Evolutionary conservation across 1,284 basidiomycete genomes (phyloP), one percentile per base, ranked within the genome.

Genomic region (Peniophora sp.): DNA sequence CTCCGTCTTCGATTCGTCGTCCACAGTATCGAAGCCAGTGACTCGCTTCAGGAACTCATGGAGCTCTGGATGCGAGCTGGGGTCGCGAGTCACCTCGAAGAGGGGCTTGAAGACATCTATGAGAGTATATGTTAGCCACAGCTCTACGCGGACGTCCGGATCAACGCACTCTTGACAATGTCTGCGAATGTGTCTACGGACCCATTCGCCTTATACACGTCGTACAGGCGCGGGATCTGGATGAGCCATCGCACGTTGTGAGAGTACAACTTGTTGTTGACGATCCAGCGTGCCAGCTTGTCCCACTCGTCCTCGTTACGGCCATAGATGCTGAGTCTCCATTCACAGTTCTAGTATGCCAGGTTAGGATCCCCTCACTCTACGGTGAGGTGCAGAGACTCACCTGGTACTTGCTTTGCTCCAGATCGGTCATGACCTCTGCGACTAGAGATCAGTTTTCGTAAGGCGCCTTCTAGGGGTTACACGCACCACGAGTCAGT

Each of bases 231-330:
- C 2, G 97, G 97, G 12, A 99, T 78, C 67, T 99, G 97, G 59
- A 99, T 90, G 48, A 99, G 80, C 97, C 97, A 99, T 48, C 97
- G 82, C 32, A 99, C 92, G 62, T 99, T 99, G 66, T 97, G 94
- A 8, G 94, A 97, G 66, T 83, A 92, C 12, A 99, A 75, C 65
- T 94, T 92, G 73, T 98, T 84, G 64, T 91, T 80, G 62, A 97
- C 84, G 49, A 99, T 85, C 97, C 97, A 99, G 72, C 86, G 87
- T 6, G 97, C 96, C 3, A 99, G 76, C 64, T 97, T 98, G 73
- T 99, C 97, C 97, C 97, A 99, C 70, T 99, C 97, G 55, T 84
- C 71, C 14, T 65, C 58, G 1, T 75, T 78, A 46, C 82, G 82
- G 8, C 95, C 97, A 60, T 99, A 99, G 58, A 99, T 92, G 52